Percentiles rank a stretch among this genome's conserved stretches.
These are phyloP conservation scores for Scheffersomyces lignosus DNA, from an alignment of 805 yeast species.

Conservation along the genomic window DNA sequence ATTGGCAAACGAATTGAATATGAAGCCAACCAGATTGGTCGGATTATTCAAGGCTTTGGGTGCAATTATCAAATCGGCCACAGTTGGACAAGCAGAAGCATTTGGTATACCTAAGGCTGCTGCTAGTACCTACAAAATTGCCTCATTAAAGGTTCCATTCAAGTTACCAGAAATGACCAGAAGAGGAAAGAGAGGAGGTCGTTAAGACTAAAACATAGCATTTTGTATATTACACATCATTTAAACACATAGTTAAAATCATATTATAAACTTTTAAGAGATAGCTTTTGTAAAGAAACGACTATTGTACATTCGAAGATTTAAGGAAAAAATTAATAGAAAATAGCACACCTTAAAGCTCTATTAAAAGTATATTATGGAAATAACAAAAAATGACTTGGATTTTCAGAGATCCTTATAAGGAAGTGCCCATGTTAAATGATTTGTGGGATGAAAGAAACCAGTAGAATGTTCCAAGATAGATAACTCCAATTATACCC, in stretches of 20 bases:
- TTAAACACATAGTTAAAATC: too few species aligned
- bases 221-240: too few species aligned
- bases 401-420: too few species aligned
- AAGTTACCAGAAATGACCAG: constrained; percentile 80
- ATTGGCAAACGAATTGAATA: constrained; percentile 77
- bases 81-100: constrained; percentile 73
- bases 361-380: background rate
- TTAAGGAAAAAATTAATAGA: background rate
- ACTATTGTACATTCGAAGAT: background rate
- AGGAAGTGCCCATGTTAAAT: too few species aligned
- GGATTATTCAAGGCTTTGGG: constrained; percentile 80
- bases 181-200: constrained; percentile 49
- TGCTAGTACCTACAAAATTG: constrained; percentile 71
- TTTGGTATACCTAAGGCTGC: constrained; percentile 62
- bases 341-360: background rate
- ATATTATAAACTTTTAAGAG: background rate
- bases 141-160: constrained; percentile 84
- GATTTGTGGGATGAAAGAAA: too few species aligned
- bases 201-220: constrained; percentile 19
- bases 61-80: constrained; percentile 69
- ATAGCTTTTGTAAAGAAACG: background rate
- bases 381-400: background rate
- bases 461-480: constrained; percentile 6
- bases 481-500: constrained; percentile 3
- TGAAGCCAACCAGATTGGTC: constrained; percentile 72